A percentile compares a stretch with the other conserved stretches of the same genome.
phyloP scores from a whole-genome alignment of 2,329 filamentous ascomycete species.

The Helotiales sp. region DNA sequence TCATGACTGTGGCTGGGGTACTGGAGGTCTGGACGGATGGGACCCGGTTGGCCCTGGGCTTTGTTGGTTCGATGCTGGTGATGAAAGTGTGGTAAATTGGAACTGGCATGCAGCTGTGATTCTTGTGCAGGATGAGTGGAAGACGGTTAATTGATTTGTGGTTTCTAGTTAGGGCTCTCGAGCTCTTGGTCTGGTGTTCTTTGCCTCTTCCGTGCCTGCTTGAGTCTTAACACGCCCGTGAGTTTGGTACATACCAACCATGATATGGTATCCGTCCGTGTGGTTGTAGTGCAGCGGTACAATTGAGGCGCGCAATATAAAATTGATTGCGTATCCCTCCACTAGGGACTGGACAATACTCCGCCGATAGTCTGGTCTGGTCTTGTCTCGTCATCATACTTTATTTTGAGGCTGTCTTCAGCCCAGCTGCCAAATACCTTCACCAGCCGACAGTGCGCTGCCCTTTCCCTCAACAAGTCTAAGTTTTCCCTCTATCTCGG shows the following conservation, averaged over 20 bases:
- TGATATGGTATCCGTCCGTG: neutral
- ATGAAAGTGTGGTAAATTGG: neutral
- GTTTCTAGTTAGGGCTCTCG: neutral
- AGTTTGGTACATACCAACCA: neutral
- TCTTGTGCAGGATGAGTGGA: too few species aligned
- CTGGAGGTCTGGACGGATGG: too few species aligned
- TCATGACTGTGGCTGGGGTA: too few species aligned
- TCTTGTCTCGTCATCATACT: too few species aligned
- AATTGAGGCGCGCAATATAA: neutral
- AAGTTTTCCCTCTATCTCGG: neutral
- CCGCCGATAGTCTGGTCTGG: neutral
- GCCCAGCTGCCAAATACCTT: neutral
- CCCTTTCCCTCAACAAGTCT: neutral
- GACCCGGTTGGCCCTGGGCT: too few species aligned
- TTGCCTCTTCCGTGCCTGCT: neutral
- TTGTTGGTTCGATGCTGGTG: neutral
- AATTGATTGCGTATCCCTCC: neutral
- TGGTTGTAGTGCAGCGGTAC: neutral
- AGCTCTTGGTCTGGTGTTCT: neutral
- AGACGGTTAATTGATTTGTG: too few species aligned
- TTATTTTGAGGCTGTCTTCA: too few species aligned
- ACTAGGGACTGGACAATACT: neutral
- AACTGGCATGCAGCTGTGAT: too few species aligned
- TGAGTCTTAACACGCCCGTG: neutral
- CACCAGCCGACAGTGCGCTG: neutral